Conservation (phyloP, 257 asterid genomes). For the Mentha longifolia region DNA sequence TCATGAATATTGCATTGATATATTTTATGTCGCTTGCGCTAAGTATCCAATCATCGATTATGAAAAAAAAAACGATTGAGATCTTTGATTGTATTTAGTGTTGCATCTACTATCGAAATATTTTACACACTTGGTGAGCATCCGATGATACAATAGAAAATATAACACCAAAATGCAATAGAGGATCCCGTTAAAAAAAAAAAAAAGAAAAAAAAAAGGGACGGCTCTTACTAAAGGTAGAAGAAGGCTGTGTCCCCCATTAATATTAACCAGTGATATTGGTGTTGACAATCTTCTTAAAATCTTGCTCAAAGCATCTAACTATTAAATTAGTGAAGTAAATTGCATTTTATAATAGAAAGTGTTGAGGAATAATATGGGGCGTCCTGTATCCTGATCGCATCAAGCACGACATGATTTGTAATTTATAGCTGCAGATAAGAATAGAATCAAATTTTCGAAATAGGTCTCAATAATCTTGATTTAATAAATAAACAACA, state of each 20-base stretch:
- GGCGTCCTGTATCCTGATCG: background rate
- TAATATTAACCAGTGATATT: background rate
- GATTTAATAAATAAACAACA: background rate
- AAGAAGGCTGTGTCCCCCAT: background rate
- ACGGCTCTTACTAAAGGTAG: background rate
- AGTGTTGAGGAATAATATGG: conserved; percentile 17
- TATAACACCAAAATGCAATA: too few species aligned
- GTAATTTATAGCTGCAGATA: background rate
- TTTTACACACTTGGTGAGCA: too few species aligned
- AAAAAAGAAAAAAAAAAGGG: too few species aligned
- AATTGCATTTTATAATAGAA: background rate
- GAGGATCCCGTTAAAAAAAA: too few species aligned
- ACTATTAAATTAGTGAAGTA: background rate
- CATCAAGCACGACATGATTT: background rate
- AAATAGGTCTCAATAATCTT: background rate
- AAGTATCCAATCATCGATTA: too few species aligned
- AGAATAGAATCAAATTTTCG: too few species aligned
- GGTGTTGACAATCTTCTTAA: conserved; percentile 5
- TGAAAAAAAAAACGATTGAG: too few species aligned
- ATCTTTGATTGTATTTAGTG: too few species aligned
- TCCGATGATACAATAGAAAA: too few species aligned
- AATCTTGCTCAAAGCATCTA: conserved; percentile 9
- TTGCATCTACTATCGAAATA: too few species aligned
- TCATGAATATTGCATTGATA: too few species aligned
- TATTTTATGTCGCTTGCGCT: too few species aligned